Evolutionary conservation across 2,329 filamentous ascomycete species (phyloP), one percentile per base, ranked within the genome.

Genomic region (Beauveria sp.): DNA sequence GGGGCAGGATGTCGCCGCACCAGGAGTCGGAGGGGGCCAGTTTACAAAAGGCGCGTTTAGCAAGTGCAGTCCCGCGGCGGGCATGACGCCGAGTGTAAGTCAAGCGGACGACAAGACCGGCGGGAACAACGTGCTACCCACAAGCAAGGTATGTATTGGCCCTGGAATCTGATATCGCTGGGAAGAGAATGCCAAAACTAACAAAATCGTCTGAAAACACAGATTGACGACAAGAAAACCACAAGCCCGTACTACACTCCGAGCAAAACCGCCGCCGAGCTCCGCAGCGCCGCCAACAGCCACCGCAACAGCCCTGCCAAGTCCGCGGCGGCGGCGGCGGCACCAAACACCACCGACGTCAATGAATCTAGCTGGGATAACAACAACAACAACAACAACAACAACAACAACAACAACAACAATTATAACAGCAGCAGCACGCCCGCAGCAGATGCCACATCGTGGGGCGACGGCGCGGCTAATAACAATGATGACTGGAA

Each of bases 211-310:
- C 20, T 6, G 1, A 2, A 14, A 18, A 5, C 18, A 44, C 14
- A 59, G 57, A 54, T 53, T 43, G 57, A 59, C 16, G 53, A 51
- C 20, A 61, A 55, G 12, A 56, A 56, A 34, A 55, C 41, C 6
- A 61, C 44, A 54, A 60, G 46, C 43, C 65, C 24, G 55, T 64
- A 64, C 60, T 63, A 55, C 64, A 64, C 44, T 55, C 61, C 41
- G 54, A 65, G 55, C 37, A 52, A 56, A 40, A 40, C 18, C 26
- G 61, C 24, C 30, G 46, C 20, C 40, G 61, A 60, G 24, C 60
- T 48, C 37, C 58, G n/a, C 34, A 63, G 24, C 48, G 34, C 3
- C 54, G 61, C 22, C 50, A 55, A 53, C 30, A 53, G 28, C 63
- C 64, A 46, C 54, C 59, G 10, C 57, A 65, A 47, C 63, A 65